Evolutionary conservation across 306 rosid genomes (phyloP), one percentile per base, ranked within the genome.

Genomic region (Benincasa hispida): DNA sequence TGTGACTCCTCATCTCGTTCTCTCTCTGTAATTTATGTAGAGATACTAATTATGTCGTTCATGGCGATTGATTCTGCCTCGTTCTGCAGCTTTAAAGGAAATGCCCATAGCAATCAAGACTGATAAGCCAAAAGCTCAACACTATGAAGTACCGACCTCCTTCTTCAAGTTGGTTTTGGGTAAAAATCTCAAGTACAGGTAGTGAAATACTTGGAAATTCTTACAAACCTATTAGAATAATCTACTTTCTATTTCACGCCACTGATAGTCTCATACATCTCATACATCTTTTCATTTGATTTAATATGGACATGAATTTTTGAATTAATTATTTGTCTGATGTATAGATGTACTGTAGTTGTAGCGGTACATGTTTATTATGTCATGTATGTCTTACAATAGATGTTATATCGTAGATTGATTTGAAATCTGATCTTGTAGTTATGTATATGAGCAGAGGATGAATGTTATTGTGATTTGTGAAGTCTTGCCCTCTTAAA

Each of bases 21-120:
- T 24, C 24, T 17, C 25, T 47, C 1, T 35, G 1, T 18, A 15
- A 17, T 2, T 62, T 32, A 32, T 62, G 2, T 5, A 5, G 39
- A 60, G 67, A 60, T 60, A 60, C 67, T 60, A 14, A 27, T 60
- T 27, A 28, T 5, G 1, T 62, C 13, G 4, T 32, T 13, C 13
- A 8, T 8, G 18, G 47, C 47, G 21, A 28, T 57, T 35, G 5
- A 56, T 24, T 53, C 17, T 42, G 34, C 25, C n/a, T 78, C 19
- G 27, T 76, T 58, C 55, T 82, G 74, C 89, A 91, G 98, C 93
- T 85, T 80, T 94, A 50, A 80, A 56, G 51, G 91, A 87, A 80
- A 89, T 94, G 98, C 97, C 98, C 1, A 91, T 91, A 60, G 98
- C 98, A 15, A 85, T 91, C 74, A 76, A 70, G 83, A 90, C 98